Conservation (phyloP, 345 rosid species). For the Citrus reticulata region DNA sequence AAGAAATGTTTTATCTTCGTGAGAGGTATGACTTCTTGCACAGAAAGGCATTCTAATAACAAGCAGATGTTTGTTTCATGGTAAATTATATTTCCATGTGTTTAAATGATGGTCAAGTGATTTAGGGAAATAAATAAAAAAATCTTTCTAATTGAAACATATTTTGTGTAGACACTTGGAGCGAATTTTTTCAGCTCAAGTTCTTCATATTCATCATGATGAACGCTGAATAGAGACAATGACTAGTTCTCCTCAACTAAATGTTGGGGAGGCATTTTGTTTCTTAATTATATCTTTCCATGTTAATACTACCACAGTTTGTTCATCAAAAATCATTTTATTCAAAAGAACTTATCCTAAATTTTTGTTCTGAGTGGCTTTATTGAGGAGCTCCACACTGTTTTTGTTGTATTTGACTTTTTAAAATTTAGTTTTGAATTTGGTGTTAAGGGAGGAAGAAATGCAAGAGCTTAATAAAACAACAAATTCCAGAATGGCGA, state of each 20-base stretch:
- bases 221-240: too few relatives aligned
- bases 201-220: background rate
- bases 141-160: background rate
- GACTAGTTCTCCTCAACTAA: background rate
- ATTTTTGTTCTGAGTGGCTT: background rate
- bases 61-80: background rate
- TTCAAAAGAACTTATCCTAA: background rate
- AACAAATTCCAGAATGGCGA: constrained; percentile 64
- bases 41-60: background rate
- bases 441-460: constrained; percentile 62
- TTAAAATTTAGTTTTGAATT: background rate
- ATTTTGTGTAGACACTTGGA: background rate
- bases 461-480: constrained; percentile 73
- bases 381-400: background rate
- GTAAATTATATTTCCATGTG: background rate
- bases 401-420: background rate
- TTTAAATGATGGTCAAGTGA: background rate
- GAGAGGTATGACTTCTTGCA: constrained; percentile 47
- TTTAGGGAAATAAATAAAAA: background rate
- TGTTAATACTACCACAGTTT: background rate
- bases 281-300: background rate
- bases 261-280: background rate
- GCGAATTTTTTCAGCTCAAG: background rate
- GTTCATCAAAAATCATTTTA: background rate
- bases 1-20: constrained; percentile 79